Evolutionary conservation across 495 filamentous ascomycete genomes (phyloP).

Genomic region (Neurospora sublineolata): DNA sequence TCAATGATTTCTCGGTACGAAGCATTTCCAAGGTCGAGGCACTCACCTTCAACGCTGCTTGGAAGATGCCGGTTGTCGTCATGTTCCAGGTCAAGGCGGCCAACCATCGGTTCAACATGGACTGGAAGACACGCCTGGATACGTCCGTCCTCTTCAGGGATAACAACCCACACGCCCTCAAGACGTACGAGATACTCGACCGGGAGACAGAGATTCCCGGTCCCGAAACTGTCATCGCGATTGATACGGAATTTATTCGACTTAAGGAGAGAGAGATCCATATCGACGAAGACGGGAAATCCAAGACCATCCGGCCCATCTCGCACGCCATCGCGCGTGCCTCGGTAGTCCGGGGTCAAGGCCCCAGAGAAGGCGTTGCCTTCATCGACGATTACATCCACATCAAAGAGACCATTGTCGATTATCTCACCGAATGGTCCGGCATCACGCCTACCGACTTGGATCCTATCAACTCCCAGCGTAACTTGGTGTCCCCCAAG

Average conservation of each 20-base stretch:
- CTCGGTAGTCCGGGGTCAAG: conserved; percentile 71
- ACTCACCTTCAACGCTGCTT: conserved; percentile 70
- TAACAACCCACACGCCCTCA: conserved; percentile 8
- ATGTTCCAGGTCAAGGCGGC: conserved; percentile 69
- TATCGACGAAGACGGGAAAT: conserved; percentile 79
- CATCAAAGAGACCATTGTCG: conserved; percentile 81
- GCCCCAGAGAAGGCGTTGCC: conserved; percentile 61
- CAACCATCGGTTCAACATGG: conserved; percentile 65
- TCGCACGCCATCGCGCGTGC: conserved; percentile 78
- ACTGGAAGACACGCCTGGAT: conserved; percentile 76
- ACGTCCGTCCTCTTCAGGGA: conserved; percentile 73
- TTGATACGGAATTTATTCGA: conserved; percentile 93
- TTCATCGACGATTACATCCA: conserved; percentile 98
- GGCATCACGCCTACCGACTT: conserved; percentile 80
- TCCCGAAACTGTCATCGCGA: conserved; percentile 62
- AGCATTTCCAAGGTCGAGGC: conserved; percentile 70
- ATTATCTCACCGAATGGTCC: conserved; percentile 88
- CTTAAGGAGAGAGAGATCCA: conserved; percentile 85
- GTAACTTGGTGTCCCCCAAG: conserved; percentile 78
- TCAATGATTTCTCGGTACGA: conserved; percentile 93
- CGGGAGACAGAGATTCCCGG: conserved; percentile 51
- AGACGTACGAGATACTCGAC: conserved; percentile 48
- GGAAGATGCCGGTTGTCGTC: conserved; percentile 84
- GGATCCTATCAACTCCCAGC: conserved; percentile 56
- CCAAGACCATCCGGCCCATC: conserved; percentile 74